Percentiles rank a stretch among this genome's conserved stretches.
These are phyloP conservation scores for Lyophyllum shimeji DNA, from an alignment of 768 basidiomycete species.

Conservation along the genomic window DNA sequence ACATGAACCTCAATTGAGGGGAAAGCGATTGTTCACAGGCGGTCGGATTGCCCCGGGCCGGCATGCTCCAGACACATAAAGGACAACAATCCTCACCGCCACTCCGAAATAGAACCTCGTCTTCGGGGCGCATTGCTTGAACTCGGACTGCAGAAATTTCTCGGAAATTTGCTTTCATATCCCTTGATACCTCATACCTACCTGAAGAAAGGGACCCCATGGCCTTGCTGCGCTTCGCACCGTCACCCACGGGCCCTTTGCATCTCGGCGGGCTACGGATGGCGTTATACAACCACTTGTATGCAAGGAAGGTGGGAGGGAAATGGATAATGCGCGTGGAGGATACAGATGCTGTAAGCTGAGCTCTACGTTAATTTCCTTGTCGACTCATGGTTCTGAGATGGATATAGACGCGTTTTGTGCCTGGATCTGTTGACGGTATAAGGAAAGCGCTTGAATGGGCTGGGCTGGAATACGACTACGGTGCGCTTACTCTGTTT, in stretches of 20 bases:
- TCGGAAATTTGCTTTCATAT: too few relatives aligned
- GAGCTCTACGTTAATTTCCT: background rate
- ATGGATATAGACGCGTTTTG: slow-evolving; percentile 64
- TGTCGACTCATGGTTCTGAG: background rate
- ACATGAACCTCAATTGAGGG: too few relatives aligned
- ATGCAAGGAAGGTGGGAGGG: slow-evolving; percentile 78
- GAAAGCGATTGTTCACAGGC: too few relatives aligned
- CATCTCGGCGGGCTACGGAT: slow-evolving; percentile 96
- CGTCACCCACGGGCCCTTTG: slow-evolving; percentile 92
- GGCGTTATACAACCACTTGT: slow-evolving; percentile 89
- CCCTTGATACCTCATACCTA: too few relatives aligned
- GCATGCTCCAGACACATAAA: too few relatives aligned
- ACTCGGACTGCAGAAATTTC: too few relatives aligned
- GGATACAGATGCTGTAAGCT: slow-evolving; percentile 87
- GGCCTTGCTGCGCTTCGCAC: slow-evolving; percentile 87
- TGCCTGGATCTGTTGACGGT: slow-evolving; percentile 82
- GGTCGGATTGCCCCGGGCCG: too few relatives aligned
- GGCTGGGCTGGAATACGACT: slow-evolving; percentile 91
- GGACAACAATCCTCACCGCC: too few relatives aligned
- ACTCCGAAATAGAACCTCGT: too few relatives aligned
- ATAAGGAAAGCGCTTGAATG: slow-evolving; percentile 78
- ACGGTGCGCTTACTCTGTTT: slow-evolving; percentile 52
- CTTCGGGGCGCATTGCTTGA: too few relatives aligned
- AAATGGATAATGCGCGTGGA: slow-evolving; percentile 93
- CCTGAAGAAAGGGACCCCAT: too few relatives aligned